A percentile compares a stretch with the other conserved stretches of the same genome.
Conservation (phyloP, 768 basidiomycete genomes). For the Amanita jacksonii region DNA sequence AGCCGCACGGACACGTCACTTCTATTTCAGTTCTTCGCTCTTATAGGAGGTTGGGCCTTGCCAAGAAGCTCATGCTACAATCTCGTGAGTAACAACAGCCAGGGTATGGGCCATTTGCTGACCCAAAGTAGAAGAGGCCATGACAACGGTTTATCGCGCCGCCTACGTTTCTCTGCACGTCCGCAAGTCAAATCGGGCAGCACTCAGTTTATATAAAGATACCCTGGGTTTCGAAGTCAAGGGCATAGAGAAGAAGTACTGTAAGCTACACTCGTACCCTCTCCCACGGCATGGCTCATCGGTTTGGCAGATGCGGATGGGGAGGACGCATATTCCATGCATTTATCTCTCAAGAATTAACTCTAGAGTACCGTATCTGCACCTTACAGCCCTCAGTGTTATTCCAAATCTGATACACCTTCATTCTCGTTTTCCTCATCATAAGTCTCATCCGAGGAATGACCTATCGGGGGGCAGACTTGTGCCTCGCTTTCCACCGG, state of each 20-base stretch:
- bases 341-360: slow-evolving; percentile 41
- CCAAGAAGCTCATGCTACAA: slow-evolving; percentile 92
- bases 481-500: background rate
- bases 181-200: slow-evolving; percentile 91
- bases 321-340: slow-evolving; percentile 92
- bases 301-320: slow-evolving; percentile 79
- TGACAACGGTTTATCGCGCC: slow-evolving; percentile 80
- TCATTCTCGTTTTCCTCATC: background rate
- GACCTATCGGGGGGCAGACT: background rate
- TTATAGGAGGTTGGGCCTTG: slow-evolving; percentile 84
- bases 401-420: background rate
- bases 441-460: slow-evolving; percentile 1
- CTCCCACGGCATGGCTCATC: too few species aligned
- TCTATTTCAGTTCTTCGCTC: slow-evolving; percentile 91
- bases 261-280: slow-evolving; percentile 31
- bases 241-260: slow-evolving; percentile 86
- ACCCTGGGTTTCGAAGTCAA: slow-evolving; percentile 86
- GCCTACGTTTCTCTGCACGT: slow-evolving; percentile 90
- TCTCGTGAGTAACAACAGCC: slow-evolving; percentile 55
- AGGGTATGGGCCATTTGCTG: background rate
- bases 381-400: too few species aligned
- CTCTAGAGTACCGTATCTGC: background rate
- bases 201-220: slow-evolving; percentile 80
- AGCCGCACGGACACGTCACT: slow-evolving; percentile 89
- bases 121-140: slow-evolving; percentile 64